Base-by-base conservation (phyloP, 805 yeast species). In the Sporopachydermia lactativora region DNA sequence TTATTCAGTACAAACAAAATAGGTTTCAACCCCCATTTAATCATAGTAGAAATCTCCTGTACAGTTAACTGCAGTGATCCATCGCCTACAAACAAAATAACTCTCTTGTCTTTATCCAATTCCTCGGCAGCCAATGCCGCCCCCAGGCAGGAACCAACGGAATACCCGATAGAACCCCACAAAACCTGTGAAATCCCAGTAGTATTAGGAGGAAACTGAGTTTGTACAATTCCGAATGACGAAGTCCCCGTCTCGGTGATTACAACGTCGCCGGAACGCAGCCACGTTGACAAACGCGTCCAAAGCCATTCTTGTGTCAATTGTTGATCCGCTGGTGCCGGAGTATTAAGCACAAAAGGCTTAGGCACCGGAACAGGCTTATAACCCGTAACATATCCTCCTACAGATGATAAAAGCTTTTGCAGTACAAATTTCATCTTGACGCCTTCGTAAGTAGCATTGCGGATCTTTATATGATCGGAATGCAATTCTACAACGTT, bases 401-500 rank as follows among this genome's bases (percentile, higher is more conserved):
- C 59, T 39, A 74, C 57, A 39, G 52, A 49, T 38, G 54, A 42
- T 47, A 66, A 59, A 43, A 73, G 55, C 42, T 61, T 61, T 49
- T 61, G 63, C 45, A 77, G 58, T 38, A 70, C 70, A 45, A 60
- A 62, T 59, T 77, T 72, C 83, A 79, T 78, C 61, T 76, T 79
- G 45, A 79, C 74, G 53, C 79, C 80, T 48, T 78, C 78, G 71
- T 73, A 79, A 34, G 73, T 69, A 43, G 85, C 86, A 52, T 65
- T 72, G 57, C 68, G 74, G 57, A 78, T 73, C 64, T 77, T 77
- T 56, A 76, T 73, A 65, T 75, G 68, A 62, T 79, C 81, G 15
- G 86, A 77, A 63, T 79, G 88, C 72, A 79, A 77, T 64, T 79
- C 88, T 48, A 79, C 73, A 53, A 79, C 71, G 64, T 79, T 78